Percentiles rank a stretch among this genome's conserved stretches.
These are phyloP conservation scores for Kappamyces sp. DNA, from an alignment of 192 early-diverging fungal genomes.

Conservation along the genomic window DNA sequence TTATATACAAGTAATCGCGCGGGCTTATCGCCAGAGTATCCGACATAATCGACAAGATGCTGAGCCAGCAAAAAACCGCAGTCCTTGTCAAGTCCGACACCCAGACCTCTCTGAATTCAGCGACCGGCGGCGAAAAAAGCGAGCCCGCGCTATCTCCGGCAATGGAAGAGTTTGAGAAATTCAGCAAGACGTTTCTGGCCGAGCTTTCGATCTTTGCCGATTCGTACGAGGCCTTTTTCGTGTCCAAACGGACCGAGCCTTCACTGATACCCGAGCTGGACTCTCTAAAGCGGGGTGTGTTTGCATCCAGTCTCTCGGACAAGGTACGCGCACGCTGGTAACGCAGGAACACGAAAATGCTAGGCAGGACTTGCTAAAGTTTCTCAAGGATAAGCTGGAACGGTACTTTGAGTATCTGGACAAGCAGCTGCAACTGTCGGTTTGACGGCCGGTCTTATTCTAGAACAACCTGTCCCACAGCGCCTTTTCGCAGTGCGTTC, in stretches of 20 bases:
- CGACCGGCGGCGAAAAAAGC: no score
- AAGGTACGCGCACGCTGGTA: not conserved
- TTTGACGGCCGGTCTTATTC: constrained; percentile 19
- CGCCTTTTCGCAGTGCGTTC: constrained; percentile 28
- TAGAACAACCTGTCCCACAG: constrained; percentile 30
- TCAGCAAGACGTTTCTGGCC: constrained; percentile 7
- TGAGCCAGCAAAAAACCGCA: no score
- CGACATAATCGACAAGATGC: no score
- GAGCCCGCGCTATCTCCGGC: not conserved
- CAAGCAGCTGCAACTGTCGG: constrained; percentile 42
- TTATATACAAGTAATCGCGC: not conserved
- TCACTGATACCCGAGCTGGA: not conserved
- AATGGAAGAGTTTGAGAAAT: constrained; percentile 2
- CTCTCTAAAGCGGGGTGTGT: constrained; percentile 1
- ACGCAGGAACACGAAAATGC: constrained; percentile 18
- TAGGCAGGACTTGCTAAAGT: constrained; percentile 25
- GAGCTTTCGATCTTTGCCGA: constrained; percentile 3
- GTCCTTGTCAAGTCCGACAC: no score
- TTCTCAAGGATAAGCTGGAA: constrained; percentile 31
- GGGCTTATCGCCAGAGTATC: no score
- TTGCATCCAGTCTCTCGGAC: not conserved
- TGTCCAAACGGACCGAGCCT: not conserved
- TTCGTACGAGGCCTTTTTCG: constrained; percentile 7
- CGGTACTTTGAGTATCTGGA: constrained; percentile 39
- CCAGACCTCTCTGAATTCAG: no score